Conservation (phyloP, 2,329 filamentous ascomycete species). For the Aspergillus proliferans region DNA sequence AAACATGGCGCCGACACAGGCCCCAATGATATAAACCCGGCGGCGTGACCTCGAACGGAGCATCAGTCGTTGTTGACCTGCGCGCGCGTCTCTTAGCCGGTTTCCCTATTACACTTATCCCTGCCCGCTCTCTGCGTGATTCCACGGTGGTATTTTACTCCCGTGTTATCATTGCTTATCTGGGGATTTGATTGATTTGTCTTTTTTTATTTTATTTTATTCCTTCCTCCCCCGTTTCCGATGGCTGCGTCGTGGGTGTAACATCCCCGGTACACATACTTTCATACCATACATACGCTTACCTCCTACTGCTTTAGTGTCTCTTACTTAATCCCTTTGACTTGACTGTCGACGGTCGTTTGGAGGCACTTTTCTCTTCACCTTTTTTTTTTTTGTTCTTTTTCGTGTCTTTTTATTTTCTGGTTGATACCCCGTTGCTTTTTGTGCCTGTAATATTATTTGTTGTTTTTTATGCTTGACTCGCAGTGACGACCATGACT, state of each 20-base stretch:
- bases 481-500: constrained; percentile 29
- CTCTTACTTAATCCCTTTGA: constrained; percentile 1
- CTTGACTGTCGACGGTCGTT: not conserved
- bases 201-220: constrained; percentile 6
- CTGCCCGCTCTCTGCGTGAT: not conserved
- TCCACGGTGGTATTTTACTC: not conserved
- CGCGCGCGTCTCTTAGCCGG: not conserved
- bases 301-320: constrained; percentile 2
- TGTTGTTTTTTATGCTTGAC: not conserved
- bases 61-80: constrained; percentile 5
- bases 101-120: constrained; percentile 11
- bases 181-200: constrained; percentile 12
- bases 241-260: constrained; percentile 19
- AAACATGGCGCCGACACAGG: constrained; percentile 36
- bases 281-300: constrained; percentile 4
- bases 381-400: constrained; percentile 6
- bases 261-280: constrained; percentile 10
- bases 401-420: constrained; percentile 7
- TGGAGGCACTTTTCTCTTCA: not conserved
- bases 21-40: constrained; percentile 44
- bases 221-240: not conserved
- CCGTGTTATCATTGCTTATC: constrained; percentile 7
- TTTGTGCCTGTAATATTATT: not conserved
- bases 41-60: constrained; percentile 37
- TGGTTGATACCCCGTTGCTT: constrained; percentile 5